Evolutionary conservation across 1,139 yeast species (phyloP).

Genomic region (Hanseniaspora uvarum): DNA sequence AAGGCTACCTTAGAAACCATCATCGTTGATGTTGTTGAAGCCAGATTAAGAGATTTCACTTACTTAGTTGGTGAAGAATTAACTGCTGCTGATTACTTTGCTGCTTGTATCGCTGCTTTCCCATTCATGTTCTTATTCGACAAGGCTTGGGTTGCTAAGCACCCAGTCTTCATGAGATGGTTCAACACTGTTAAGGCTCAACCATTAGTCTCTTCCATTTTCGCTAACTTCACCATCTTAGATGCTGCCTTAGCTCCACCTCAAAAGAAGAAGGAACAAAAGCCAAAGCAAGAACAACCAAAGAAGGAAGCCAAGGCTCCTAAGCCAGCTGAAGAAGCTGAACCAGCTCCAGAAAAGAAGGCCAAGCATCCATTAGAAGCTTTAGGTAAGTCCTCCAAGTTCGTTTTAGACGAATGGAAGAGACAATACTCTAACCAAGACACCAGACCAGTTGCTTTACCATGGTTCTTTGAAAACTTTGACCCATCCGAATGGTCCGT

Average conservation of each 20-base stretch:
- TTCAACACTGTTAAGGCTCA: constrained; percentile 54
- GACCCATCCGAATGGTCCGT: constrained; percentile 89
- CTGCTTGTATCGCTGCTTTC: constrained; percentile 51
- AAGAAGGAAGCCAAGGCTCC: constrained; percentile 25
- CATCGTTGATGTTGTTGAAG: constrained; percentile 42
- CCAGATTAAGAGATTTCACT: constrained; percentile 63
- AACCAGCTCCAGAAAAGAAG: constrained; percentile 39
- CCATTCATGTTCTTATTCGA: constrained; percentile 64
- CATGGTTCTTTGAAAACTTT: constrained; percentile 97
- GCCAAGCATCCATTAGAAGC: constrained; percentile 87
- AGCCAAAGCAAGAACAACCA: constrained; percentile 31
- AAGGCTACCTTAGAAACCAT: constrained; percentile 35
- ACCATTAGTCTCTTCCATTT: constrained; percentile 43
- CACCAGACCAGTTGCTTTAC: constrained; percentile 86
- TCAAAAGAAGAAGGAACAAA: constrained; percentile 22
- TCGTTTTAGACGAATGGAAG: constrained; percentile 89
- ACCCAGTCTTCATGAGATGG: constrained; percentile 81
- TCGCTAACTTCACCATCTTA: constrained; percentile 43
- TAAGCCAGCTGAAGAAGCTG: constrained; percentile 29
- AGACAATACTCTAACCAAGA: constrained; percentile 95
- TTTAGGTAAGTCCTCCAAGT: constrained; percentile 58
- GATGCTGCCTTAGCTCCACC: constrained; percentile 68
- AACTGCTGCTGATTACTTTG: constrained; percentile 71
- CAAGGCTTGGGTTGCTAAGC: constrained; percentile 59
- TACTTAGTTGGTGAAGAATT: constrained; percentile 86